phyloP scores from a whole-genome alignment of 2,329 filamentous ascomycete genomes.

The Escovopsis sp. region DNA sequence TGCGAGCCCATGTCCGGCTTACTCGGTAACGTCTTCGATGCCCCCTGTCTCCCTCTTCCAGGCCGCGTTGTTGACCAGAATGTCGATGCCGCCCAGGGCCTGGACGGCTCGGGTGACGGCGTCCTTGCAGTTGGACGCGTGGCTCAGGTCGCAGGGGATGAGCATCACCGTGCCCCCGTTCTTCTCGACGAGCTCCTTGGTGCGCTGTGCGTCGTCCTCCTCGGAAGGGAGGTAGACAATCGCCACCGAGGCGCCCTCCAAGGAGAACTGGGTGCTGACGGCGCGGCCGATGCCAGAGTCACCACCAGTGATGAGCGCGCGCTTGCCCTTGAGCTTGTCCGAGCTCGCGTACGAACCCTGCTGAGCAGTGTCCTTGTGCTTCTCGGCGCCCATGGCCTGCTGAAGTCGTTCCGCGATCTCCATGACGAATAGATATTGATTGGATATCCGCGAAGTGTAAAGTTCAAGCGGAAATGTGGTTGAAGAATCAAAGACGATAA shows the following conservation, averaged over 20 bases:
- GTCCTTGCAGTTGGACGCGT: not conserved
- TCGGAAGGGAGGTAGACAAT: not conserved
- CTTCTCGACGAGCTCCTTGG: not conserved
- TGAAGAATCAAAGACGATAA: too few species aligned
- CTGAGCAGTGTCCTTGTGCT: not conserved
- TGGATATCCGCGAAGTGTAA: too few species aligned
- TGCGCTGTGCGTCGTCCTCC: not conserved
- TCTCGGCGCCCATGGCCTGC: not conserved
- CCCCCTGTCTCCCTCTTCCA: not conserved
- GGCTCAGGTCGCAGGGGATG: not conserved
- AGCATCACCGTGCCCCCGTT: not conserved
- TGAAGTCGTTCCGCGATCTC: too few species aligned
- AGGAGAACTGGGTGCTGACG: not conserved
- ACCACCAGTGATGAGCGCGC: conserved; percentile 1
- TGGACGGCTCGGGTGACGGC: not conserved
- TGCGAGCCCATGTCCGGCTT: not conserved
- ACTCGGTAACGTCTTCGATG: not conserved
- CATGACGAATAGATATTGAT: too few species aligned
- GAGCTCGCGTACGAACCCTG: not conserved
- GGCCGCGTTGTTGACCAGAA: not conserved
- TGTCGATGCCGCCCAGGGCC: not conserved
- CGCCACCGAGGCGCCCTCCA: not conserved
- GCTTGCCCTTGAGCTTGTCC: conserved; percentile 1
- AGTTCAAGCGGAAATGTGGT: too few species aligned
- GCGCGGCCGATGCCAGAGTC: not conserved